Conservation (phyloP, 1,284 basidiomycete genomes). For the Ganoderma boninense region DNA sequence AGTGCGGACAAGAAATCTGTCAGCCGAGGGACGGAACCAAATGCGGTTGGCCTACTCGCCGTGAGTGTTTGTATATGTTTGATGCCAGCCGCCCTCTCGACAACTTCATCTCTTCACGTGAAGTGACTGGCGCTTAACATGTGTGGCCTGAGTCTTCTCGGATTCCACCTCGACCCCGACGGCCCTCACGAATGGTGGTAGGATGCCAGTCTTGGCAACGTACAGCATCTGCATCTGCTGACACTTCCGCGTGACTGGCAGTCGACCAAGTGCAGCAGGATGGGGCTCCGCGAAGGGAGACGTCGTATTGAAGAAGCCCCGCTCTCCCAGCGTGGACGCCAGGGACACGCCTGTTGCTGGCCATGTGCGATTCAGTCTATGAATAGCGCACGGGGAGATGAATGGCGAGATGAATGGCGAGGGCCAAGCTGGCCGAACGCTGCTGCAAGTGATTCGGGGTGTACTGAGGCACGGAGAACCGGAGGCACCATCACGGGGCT, state of each 20-base stretch:
- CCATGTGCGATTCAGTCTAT: conserved; percentile 5
- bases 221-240: conserved; percentile 13
- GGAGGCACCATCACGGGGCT: neutral
- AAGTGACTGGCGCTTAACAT: too few relatives aligned
- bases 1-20: too few relatives aligned
- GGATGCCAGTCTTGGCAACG: neutral
- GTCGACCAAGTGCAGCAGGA: neutral
- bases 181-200: too few relatives aligned
- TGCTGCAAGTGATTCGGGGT: neutral
- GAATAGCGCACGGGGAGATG: conserved; percentile 9
- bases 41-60: too few relatives aligned
- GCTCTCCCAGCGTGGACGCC: neutral
- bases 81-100: too few relatives aligned
- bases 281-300: neutral
- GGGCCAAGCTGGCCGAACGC: neutral
- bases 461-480: neutral
- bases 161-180: too few relatives aligned
- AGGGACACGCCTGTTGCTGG: neutral
- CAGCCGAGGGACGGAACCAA: too few relatives aligned
- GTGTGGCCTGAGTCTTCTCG: too few relatives aligned
- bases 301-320: neutral
- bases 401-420: conserved; percentile 1
- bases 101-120: too few relatives aligned
- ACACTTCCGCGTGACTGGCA: conserved; percentile 11
- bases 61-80: too few relatives aligned